A percentile compares a stretch with the other conserved stretches of the same genome.
These are phyloP conservation scores for Phytophthora sansomeana DNA, from an alignment of 352 stramenopile genomes.

Conservation along the genomic window DNA sequence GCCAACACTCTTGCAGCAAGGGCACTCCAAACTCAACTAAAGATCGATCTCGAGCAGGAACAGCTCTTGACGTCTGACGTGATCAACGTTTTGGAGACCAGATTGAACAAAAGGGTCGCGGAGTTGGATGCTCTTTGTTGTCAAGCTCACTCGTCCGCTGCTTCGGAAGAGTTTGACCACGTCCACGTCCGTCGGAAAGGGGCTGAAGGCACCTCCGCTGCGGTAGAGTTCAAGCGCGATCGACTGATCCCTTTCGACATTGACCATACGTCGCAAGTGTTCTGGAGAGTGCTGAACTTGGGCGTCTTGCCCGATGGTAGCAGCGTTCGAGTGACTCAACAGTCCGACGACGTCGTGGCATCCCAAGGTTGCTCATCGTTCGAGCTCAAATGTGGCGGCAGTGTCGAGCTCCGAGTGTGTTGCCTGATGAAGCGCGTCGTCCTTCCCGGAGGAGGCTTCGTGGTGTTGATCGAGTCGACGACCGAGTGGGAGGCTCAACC, in stretches of 20 bases:
- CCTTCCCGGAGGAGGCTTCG: conserved; percentile 16
- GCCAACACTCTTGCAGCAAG: not conserved
- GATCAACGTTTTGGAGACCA: conserved; percentile 9
- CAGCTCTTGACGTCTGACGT: conserved; percentile 2
- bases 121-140: conserved; percentile 15
- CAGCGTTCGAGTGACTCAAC: not conserved
- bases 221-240: conserved; percentile 25
- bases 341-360: conserved; percentile 7
- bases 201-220: conserved; percentile 1
- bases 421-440: conserved; percentile 21
- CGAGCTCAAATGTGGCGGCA: conserved; percentile 13
- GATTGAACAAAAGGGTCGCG: not conserved
- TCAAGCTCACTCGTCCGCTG: not conserved
- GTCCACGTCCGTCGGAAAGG: conserved; percentile 22
- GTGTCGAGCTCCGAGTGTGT: conserved; percentile 7
- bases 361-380: conserved; percentile 14
- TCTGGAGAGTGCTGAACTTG: conserved; percentile 22
- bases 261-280: conserved; percentile 1
- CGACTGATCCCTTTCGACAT: conserved; percentile 20
- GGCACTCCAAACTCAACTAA: conserved; percentile 16
- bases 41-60: not conserved
- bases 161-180: conserved; percentile 8
- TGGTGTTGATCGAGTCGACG: conserved; percentile 23
- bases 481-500: conserved; percentile 19
- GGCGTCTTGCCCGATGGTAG: conserved; percentile 5